phyloP scores from a whole-genome alignment of 352 stramenopile species.

The Pythium monospermum region DNA sequence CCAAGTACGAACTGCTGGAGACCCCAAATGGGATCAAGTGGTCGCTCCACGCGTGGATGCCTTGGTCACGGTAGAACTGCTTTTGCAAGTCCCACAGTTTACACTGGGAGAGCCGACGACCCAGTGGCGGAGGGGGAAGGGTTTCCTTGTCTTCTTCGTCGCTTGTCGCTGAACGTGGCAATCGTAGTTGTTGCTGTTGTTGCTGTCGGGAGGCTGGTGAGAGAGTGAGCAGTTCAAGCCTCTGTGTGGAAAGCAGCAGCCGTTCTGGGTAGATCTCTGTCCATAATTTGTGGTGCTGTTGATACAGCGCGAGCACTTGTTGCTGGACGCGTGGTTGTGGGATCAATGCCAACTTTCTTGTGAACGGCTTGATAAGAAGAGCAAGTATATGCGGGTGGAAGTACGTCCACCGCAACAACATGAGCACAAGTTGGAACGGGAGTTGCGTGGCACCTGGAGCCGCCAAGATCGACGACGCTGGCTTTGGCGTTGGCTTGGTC shows the following conservation, averaged over 20 bases:
- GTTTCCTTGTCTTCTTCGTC: slow-evolving; percentile 2
- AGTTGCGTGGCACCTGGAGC: slow-evolving; percentile 27
- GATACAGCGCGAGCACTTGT: slow-evolving; percentile 31
- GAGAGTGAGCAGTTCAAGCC: neutral
- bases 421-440: slow-evolving; percentile 63
- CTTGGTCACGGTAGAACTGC: slow-evolving; percentile 72
- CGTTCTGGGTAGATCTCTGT: neutral
- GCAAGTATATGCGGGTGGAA: slow-evolving; percentile 49
- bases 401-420: slow-evolving; percentile 66
- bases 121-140: slow-evolving; percentile 1
- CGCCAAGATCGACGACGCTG: slow-evolving; percentile 23
- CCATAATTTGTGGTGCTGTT: slow-evolving; percentile 30
- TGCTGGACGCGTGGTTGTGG: slow-evolving; percentile 35
- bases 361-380: slow-evolving; percentile 35
- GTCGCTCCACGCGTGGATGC: slow-evolving; percentile 70
- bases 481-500: neutral
- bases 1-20: slow-evolving; percentile 75
- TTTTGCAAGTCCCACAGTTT: slow-evolving; percentile 71
- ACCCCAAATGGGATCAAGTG: slow-evolving; percentile 72
- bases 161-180: neutral
- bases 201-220: neutral
- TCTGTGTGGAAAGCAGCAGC: neutral
- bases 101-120: slow-evolving; percentile 43
- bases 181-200: neutral
- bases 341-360: slow-evolving; percentile 41